Evolutionary conservation across 306 rosid species (phyloP), one percentile per base, ranked within the genome.

Genomic region (Hippophae rhamnoides): DNA sequence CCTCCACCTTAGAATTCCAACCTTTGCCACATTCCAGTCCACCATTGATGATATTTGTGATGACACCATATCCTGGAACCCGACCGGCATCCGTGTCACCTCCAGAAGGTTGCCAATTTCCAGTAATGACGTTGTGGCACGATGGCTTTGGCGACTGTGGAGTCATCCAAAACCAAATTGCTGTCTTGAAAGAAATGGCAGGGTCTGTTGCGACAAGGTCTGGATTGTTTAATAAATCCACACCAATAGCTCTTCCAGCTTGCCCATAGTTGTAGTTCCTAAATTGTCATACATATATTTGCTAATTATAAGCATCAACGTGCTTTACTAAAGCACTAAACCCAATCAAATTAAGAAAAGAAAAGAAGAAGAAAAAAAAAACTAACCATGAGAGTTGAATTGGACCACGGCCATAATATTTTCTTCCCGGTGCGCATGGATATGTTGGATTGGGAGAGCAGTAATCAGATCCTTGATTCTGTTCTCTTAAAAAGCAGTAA

Each of bases 101-200:
- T 7, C 2, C 31, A 0, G 90, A 60, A 0, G 88, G 88, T 0
- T 42, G 75, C 95, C 95, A 86, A 31, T 0, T 61, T 1, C 79
- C 76, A 0, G 42, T 68, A 51, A 86, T 81, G 13, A 83, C 90
- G 62, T 83, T 67, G 14, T 45, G 48, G 48, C 11, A 59, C 8
- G 90, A 86, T 3, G 95, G 95, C 72, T 86, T 86, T 66, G 74
- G 79, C 44, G 49, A 71, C 26, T 83, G 90, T 26, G 82, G 51
- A 7, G 87, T 86, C 90, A 86, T 83, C 95, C 95, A 86, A 47
- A 86, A 86, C 95, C 90, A 86, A 7, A 86, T 6, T 9, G 90
- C 90, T 8, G 89, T 69, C 63, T 72, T 86, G 75, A 86, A 86
- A 8, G 95, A 67, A 6, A 76, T 59, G 0, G 47, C 47, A 5